Percentiles rank a stretch among this genome's conserved stretches.
Evolutionary conservation across 2,329 filamentous ascomycete genomes (phyloP).

Genomic region (Colletotrichum sansevieriae): DNA sequence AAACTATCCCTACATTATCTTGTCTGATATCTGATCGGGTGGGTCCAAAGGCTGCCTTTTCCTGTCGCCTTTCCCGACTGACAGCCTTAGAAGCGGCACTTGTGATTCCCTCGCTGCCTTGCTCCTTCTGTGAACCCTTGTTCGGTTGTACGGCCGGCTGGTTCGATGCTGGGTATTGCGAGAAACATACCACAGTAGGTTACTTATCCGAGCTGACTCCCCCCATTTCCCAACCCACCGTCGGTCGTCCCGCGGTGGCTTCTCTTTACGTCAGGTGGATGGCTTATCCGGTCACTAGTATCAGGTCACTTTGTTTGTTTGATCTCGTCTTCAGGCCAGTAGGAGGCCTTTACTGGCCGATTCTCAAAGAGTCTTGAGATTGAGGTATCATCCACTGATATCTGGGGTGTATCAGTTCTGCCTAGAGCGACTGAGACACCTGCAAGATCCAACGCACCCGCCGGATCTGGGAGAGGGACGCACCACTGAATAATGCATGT

Average conservation of each 20-base stretch:
- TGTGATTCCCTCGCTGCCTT: slow-evolving; percentile 3
- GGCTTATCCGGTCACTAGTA: not conserved
- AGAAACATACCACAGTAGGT: slow-evolving; percentile 1
- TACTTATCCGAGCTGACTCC: not conserved
- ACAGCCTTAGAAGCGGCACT: slow-evolving; percentile 6
- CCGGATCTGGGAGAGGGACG: not conserved
- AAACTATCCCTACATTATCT: not conserved
- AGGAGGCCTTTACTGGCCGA: not conserved
- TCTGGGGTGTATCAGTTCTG: not conserved
- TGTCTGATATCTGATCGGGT: not conserved
- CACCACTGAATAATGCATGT: not conserved
- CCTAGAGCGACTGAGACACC: slow-evolving; percentile 8
- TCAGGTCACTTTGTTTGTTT: not conserved
- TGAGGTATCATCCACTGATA: not conserved
- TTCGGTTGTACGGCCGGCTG: not conserved
- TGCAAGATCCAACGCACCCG: slow-evolving; percentile 22
- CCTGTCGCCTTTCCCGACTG: slow-evolving; percentile 6
- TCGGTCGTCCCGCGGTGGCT: slow-evolving; percentile 20
- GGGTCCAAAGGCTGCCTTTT: slow-evolving; percentile 19
- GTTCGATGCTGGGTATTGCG: not conserved
- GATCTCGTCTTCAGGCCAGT: slow-evolving; percentile 10
- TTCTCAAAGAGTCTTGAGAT: not conserved
- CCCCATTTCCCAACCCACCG: not conserved
- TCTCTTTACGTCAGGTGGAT: slow-evolving; percentile 8
- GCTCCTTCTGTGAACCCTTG: not conserved